Evolutionary conservation across 352 stramenopile species (phyloP).

Genomic region (Pythium rhizo-oryzae): DNA sequence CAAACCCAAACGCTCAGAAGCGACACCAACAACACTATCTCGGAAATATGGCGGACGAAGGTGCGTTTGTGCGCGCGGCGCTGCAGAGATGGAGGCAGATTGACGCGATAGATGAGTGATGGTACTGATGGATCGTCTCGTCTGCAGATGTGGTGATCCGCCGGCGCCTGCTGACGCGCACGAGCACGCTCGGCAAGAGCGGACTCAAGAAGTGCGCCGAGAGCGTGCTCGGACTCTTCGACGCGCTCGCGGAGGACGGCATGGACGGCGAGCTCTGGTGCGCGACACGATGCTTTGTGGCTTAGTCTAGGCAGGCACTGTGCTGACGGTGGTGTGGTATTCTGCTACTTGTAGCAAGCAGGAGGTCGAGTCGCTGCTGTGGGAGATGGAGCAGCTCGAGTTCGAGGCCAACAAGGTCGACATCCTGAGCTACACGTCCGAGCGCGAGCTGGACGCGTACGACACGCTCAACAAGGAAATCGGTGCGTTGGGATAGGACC

Average conservation of each 20-base stretch:
- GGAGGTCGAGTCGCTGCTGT: conserved; percentile 77
- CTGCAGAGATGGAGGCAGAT: too few species aligned
- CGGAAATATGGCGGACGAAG: conserved; percentile 60
- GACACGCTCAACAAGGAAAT: conserved; percentile 79
- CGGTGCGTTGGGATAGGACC: conserved; percentile 27
- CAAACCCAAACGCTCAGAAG: neutral
- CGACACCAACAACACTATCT: neutral
- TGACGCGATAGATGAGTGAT: too few species aligned
- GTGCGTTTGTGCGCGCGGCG: conserved; percentile 23
- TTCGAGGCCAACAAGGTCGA: conserved; percentile 84
- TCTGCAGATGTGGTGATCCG: conserved; percentile 64
- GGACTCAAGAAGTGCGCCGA: conserved; percentile 83
- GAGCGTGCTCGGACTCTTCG: conserved; percentile 64
- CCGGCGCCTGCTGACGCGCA: conserved; percentile 74
- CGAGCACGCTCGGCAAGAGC: conserved; percentile 78
- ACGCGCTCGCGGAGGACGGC: conserved; percentile 62
- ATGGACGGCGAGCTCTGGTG: conserved; percentile 58
- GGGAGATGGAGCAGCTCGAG: conserved; percentile 86
- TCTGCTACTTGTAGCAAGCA: conserved; percentile 40
- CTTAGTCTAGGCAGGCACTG: neutral
- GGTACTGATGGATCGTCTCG: neutral
- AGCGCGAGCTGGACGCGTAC: conserved; percentile 84
- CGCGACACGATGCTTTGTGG: neutral
- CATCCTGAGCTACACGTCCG: conserved; percentile 80
- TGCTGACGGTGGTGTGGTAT: neutral